These are phyloP conservation scores for Aschersonia sp. DNA, from an alignment of 2,329 filamentous ascomycete species.

Conservation along the genomic window DNA sequence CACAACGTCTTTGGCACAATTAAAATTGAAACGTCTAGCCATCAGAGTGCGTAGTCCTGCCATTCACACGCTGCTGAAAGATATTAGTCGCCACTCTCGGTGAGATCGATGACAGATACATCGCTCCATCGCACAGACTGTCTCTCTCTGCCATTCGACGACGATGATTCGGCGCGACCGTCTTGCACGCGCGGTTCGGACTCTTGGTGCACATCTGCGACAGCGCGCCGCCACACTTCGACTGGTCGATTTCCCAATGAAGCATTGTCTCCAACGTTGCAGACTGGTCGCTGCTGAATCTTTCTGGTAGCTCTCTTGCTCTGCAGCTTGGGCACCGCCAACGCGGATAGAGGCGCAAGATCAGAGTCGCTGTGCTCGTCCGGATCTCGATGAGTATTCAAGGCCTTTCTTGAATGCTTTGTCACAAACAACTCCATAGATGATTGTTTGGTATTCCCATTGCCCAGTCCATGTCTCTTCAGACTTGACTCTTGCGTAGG, in stretches of 20 bases:
- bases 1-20: no score
- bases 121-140: slow-evolving; percentile 15
- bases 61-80: no score
- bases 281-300: no score
- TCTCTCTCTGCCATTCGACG: slow-evolving; percentile 7
- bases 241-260: no score
- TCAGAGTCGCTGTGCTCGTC: slow-evolving; percentile 7
- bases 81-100: slow-evolving; percentile 1
- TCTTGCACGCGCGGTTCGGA: slow-evolving; percentile 8
- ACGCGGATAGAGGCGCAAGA: slow-evolving; percentile 2
- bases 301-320: neutral
- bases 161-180: slow-evolving; percentile 6
- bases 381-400: no score
- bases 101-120: slow-evolving; percentile 19
- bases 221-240: no score
- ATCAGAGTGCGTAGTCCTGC: no score
- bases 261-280: neutral
- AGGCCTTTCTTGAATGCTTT: neutral
- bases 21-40: no score
- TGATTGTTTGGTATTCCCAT: slow-evolving; percentile 14
- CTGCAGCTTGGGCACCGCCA: neutral
- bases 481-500: neutral
- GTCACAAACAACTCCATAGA: slow-evolving; percentile 16
- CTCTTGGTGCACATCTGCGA: slow-evolving; percentile 14
- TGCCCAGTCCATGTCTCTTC: neutral